These are phyloP conservation scores for Aspergillus viridinutans DNA, from an alignment of 2,329 filamentous ascomycete species.

Conservation along the genomic window DNA sequence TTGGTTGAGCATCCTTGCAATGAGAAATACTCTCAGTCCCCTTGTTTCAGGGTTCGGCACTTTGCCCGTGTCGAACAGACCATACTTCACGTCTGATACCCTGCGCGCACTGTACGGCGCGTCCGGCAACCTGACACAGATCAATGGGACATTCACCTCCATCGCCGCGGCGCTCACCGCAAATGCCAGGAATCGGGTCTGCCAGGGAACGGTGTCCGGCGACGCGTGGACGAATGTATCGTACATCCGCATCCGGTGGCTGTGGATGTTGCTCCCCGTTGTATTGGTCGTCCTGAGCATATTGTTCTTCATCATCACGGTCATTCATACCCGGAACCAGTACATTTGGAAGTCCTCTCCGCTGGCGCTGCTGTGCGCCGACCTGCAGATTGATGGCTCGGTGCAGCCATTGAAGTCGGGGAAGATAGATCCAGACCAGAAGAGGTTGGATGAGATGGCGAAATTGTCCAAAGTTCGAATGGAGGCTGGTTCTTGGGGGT, in stretches of 20 bases:
- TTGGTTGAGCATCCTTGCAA: slow-evolving; percentile 15
- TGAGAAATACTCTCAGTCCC: slow-evolving; percentile 16
- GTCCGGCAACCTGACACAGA: slow-evolving; percentile 17
- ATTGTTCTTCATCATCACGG: slow-evolving; percentile 46
- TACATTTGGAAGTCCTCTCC: slow-evolving; percentile 26
- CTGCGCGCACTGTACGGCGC: slow-evolving; percentile 18
- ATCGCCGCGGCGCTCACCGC: slow-evolving; percentile 15
- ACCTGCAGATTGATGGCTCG: slow-evolving; percentile 2
- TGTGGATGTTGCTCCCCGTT: slow-evolving; percentile 19
- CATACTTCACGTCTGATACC: slow-evolving; percentile 17
- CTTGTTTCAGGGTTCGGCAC: slow-evolving; percentile 17
- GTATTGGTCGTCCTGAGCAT: slow-evolving; percentile 42
- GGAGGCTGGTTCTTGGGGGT: not conserved
- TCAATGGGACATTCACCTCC: slow-evolving; percentile 14
- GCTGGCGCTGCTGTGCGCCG: slow-evolving; percentile 20
- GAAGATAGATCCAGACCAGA: not conserved
- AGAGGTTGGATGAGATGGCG: not conserved
- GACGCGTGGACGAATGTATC: slow-evolving; percentile 18
- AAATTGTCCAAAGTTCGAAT: not conserved
- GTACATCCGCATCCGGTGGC: slow-evolving; percentile 20
- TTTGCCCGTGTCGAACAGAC: slow-evolving; percentile 16
- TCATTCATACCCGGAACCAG: slow-evolving; percentile 20
- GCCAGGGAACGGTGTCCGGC: slow-evolving; percentile 10
- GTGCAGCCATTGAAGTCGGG: not conserved
- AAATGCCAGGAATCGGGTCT: slow-evolving; percentile 19